Evolutionary conservation across 768 basidiomycete genomes (phyloP).

Genomic region (Pleurotus tuoliensis): DNA sequence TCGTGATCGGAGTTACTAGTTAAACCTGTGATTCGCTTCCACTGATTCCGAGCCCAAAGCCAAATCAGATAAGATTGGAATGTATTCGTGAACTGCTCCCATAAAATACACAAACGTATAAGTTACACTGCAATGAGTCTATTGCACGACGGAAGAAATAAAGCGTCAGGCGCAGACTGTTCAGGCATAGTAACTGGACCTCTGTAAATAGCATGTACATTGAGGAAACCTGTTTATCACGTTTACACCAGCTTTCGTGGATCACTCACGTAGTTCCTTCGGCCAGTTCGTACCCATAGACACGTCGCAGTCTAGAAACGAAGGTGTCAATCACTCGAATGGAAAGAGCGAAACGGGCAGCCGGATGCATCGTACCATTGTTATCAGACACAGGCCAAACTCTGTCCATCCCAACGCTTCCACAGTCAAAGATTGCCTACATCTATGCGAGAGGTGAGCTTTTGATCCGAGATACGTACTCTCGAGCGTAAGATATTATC

Average conservation of each 20-base stretch:
- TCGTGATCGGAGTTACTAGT: not conserved
- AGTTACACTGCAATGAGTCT: not conserved
- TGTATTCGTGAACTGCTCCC: not conserved
- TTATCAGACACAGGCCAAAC: conserved; percentile 55
- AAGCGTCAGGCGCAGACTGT: not conserved
- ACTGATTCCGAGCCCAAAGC: not conserved
- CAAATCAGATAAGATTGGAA: not conserved
- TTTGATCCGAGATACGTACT: conserved; percentile 3
- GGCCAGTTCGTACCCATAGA: conserved; percentile 11
- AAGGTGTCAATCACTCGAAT: too few relatives aligned
- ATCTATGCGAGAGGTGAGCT: conserved; percentile 33
- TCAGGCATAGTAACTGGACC: conserved; percentile 8
- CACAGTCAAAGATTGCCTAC: conserved; percentile 69
- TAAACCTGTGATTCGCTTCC: not conserved
- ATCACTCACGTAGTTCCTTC: conserved; percentile 21
- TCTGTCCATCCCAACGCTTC: conserved; percentile 78
- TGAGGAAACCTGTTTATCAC: not conserved
- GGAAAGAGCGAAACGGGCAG: conserved; percentile 26
- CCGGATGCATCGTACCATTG: conserved; percentile 47
- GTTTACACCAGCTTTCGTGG: conserved; percentile 9
- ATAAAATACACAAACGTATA: not conserved
- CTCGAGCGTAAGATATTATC: not conserved
- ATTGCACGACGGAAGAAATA: not conserved
- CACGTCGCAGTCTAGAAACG: conserved; percentile 10
- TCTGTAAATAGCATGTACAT: not conserved